Evolutionary conservation across 805 yeast genomes (phyloP).

Genomic region (Saturnispora zaruensis): DNA sequence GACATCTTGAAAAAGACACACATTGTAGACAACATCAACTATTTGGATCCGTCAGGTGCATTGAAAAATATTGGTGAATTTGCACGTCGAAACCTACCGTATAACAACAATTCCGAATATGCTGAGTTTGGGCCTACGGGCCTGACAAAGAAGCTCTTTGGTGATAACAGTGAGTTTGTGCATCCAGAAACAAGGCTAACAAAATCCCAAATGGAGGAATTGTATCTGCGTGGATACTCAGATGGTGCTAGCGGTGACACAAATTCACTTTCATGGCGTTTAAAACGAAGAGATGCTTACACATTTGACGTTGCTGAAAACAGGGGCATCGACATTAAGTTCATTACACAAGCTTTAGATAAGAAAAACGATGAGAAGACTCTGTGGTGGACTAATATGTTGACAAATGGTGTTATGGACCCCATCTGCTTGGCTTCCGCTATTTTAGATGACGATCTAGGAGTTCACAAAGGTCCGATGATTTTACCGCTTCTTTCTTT

Average conservation of each 20-base stretch:
- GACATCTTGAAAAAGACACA: background rate
- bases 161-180: conserved; percentile 3
- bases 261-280: conserved; percentile 2
- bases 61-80: background rate
- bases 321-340: background rate
- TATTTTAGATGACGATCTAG: conserved; percentile 68
- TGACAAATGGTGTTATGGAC: conserved; percentile 53
- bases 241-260: background rate
- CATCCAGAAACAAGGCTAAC: conserved; percentile 2
- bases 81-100: background rate
- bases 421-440: conserved; percentile 67
- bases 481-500: conserved; percentile 66
- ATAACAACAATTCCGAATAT: background rate
- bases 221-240: background rate
- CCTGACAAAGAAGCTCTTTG: conserved; percentile 1
- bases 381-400: background rate
- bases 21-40: background rate
- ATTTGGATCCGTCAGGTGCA: background rate
- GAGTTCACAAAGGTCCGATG: conserved; percentile 73
- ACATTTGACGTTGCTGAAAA: background rate
- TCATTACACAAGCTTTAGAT: conserved; percentile 12
- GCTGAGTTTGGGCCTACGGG: conserved; percentile 4
- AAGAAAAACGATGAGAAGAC: conserved; percentile 22
- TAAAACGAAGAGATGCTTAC: conserved; percentile 1
- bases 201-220: background rate